These are phyloP conservation scores for Fusarium oxysporum DNA, from an alignment of 2,329 filamentous ascomycete species.

Conservation along the genomic window DNA sequence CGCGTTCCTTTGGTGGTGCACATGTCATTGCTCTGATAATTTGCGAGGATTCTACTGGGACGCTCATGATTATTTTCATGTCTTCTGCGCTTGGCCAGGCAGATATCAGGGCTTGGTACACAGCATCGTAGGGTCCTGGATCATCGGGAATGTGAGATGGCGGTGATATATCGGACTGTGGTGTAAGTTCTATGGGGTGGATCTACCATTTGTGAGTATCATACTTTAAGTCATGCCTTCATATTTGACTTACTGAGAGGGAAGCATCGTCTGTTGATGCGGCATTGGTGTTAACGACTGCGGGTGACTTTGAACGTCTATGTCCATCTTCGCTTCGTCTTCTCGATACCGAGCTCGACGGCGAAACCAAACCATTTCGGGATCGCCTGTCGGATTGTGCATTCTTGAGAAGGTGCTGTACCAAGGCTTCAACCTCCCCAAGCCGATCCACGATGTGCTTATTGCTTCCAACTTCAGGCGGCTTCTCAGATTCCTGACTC, in stretches of 20 bases:
- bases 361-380: not conserved
- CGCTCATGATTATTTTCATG: conserved; percentile 50
- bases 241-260: not conserved
- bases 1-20: conserved; percentile 30
- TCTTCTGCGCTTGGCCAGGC: conserved; percentile 55
- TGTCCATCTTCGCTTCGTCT: not conserved
- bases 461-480: conserved; percentile 21
- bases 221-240: rapidly evolving
- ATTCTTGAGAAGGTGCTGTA: conserved; percentile 46
- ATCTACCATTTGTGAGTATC: not conserved
- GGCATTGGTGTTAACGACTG: not conserved
- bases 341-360: not conserved
- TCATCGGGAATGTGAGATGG: not conserved
- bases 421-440: conserved; percentile 51
- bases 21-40: conserved; percentile 54
- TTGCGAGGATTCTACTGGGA: conserved; percentile 47
- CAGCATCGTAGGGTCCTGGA: conserved; percentile 24
- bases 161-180: not conserved
- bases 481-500: conserved; percentile 59
- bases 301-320: not conserved
- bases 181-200: not conserved
- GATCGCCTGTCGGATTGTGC: not conserved
- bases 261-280: rapidly evolving
- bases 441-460: conserved; percentile 47
- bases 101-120: conserved; percentile 49